A percentile compares a stretch with the other conserved stretches of the same genome.
Conservation (phyloP, 2,329 filamentous ascomycete species). For the Colletotrichum lindemuthianum region DNA sequence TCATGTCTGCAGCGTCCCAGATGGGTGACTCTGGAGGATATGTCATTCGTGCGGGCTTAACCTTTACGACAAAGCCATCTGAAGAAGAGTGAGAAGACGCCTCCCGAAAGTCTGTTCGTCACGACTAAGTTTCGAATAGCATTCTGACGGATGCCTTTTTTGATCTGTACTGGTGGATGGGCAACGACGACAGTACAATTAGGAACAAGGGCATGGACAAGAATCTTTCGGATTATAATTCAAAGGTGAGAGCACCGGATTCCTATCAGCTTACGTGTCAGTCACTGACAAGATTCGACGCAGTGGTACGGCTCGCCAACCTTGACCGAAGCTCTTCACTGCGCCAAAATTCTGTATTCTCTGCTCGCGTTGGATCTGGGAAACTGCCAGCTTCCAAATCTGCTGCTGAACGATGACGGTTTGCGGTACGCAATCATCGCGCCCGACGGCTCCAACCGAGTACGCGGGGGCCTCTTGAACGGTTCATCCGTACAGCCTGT, state of each 20-base stretch:
- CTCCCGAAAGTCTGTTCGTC: too few species aligned
- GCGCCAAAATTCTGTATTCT: not conserved
- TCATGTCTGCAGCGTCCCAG: conserved; percentile 2
- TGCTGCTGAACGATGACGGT: too few species aligned
- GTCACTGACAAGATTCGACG: not conserved
- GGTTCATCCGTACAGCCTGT: not conserved
- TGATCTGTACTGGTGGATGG: not conserved
- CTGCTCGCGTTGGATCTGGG: too few species aligned
- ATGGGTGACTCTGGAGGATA: not conserved
- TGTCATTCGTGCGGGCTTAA: not conserved
- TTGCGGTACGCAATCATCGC: too few species aligned
- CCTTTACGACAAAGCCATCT: not conserved
- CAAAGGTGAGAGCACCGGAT: not conserved
- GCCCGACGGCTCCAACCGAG: not conserved
- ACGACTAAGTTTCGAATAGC: not conserved
- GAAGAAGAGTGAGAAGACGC: not conserved
- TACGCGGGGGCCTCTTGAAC: not conserved
- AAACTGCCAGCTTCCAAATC: too few species aligned
- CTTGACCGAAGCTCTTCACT: conserved; percentile 3
- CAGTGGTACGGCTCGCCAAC: not conserved
- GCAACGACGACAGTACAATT: not conserved
- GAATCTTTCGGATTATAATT: not conserved
- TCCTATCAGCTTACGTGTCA: not conserved
- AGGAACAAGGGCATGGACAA: not conserved
- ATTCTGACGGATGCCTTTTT: not conserved